These are phyloP conservation scores for Starmera pachycereana DNA, from an alignment of 805 yeast species.

Conservation along the genomic window DNA sequence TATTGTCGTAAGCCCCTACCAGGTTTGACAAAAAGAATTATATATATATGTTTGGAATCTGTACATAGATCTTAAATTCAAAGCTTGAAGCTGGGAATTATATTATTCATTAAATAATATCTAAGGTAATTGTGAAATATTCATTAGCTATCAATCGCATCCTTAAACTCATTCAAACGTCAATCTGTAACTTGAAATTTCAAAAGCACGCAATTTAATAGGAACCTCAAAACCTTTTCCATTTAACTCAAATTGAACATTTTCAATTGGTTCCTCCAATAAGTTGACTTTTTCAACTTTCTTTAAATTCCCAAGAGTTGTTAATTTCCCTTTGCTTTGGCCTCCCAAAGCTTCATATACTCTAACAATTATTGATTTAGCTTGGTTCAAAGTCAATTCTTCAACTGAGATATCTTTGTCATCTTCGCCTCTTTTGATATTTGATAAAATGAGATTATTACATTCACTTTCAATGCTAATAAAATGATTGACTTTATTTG, in stretches of 20 bases:
- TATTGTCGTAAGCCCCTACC: too few relatives aligned
- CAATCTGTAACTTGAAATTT: constrained; percentile 42
- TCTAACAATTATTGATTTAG: constrained; percentile 51
- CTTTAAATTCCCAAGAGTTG: constrained; percentile 28
- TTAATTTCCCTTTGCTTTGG: constrained; percentile 39
- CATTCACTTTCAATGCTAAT: constrained; percentile 33
- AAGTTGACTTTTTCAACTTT: constrained; percentile 23
- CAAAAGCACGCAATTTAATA: constrained; percentile 61
- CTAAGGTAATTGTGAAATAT: not conserved
- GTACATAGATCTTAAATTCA: too few relatives aligned
- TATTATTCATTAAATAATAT: not conserved
- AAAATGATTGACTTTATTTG: constrained; percentile 18
- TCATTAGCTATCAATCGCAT: not conserved
- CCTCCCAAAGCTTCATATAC: constrained; percentile 90
- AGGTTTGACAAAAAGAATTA: too few relatives aligned
- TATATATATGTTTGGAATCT: too few relatives aligned
- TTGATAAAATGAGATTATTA: constrained; percentile 54
- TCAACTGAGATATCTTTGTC: constrained; percentile 45
- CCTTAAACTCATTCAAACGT: constrained; percentile 10
- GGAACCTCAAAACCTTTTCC: constrained; percentile 22
- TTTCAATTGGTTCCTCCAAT: constrained; percentile 28
- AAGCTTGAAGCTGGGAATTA: too few relatives aligned
- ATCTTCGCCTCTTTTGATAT: constrained; percentile 81
- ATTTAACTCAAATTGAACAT: constrained; percentile 10
- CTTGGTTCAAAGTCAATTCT: constrained; percentile 33